phyloP scores from a whole-genome alignment of 441 rosid genomes.

The Brassica balearica region DNA sequence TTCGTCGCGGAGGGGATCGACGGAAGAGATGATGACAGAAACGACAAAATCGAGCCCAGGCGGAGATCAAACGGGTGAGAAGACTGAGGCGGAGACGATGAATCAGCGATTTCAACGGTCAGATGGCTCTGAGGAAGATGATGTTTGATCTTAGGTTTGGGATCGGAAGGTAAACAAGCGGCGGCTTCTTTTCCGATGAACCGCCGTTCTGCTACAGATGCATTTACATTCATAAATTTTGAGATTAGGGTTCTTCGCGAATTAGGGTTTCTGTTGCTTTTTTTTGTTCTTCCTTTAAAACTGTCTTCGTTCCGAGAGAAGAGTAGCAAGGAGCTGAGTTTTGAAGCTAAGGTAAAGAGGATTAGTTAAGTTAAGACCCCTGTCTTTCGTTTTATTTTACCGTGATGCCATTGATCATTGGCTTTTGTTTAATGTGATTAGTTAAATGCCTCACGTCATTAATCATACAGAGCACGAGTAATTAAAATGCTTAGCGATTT shows the following conservation, averaged over 20 bases:
- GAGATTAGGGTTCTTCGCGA: conserved; percentile 26
- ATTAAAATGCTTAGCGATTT: background rate
- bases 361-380: background rate
- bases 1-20: conserved; percentile 42
- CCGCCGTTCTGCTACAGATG: conserved; percentile 50
- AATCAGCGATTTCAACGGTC: conserved; percentile 53
- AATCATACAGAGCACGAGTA: background rate
- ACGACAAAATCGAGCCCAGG: conserved; percentile 35
- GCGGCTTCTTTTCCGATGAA: conserved; percentile 52
- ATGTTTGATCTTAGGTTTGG: conserved; percentile 38
- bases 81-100: conserved; percentile 27
- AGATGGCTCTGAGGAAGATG: conserved; percentile 46
- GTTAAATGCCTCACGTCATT: conserved; percentile 30
- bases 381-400: conserved; percentile 23
- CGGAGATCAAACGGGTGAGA: conserved; percentile 19
- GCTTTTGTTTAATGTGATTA: conserved; percentile 33
- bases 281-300: conserved; percentile 19
- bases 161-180: conserved; percentile 42
- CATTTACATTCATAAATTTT: conserved; percentile 49
- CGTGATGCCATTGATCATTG: conserved; percentile 15
- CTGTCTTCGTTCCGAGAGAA: conserved; percentile 37
- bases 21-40: conserved; percentile 26
- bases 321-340: conserved; percentile 40
- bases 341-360: conserved; percentile 41
- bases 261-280: conserved; percentile 24